A percentile compares a stretch with the other conserved stretches of the same genome.
phyloP scores from a whole-genome alignment of 139 green algal genomes.

The Astrephomene gubernaculifera region DNA sequence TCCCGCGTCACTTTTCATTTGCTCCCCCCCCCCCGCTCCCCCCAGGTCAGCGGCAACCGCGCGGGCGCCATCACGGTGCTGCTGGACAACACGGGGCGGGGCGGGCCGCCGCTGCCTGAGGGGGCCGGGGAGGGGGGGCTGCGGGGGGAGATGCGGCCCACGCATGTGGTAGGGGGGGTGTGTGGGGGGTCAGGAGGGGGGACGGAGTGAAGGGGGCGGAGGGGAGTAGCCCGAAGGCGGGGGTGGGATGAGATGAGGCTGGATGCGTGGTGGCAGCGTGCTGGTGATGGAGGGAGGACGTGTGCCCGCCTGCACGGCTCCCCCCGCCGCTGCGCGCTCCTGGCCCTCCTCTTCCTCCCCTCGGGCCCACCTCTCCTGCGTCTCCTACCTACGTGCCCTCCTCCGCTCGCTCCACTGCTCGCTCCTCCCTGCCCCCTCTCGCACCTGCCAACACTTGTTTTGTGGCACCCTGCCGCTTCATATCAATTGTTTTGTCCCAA shows the following conservation, averaged over 20 bases:
- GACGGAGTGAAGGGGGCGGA: conserved; percentile 2
- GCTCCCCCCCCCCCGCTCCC: not conserved
- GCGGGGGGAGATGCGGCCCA: conserved; percentile 67
- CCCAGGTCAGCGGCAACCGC: conserved; percentile 73
- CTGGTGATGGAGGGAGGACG: not conserved
- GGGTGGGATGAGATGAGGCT: not conserved
- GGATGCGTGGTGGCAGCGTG: not conserved
- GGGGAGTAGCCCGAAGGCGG: conserved; percentile 16
- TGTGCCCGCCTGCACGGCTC: not conserved
- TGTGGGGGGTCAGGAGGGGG: not conserved
- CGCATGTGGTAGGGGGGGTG: conserved; percentile 59
- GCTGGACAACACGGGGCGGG: conserved; percentile 64
- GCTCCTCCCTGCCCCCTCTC: not conserved
- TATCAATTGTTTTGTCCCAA: not conserved
- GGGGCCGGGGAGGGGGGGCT: conserved; percentile 60
- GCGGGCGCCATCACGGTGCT: conserved; percentile 82
- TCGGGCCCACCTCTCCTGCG: not conserved
- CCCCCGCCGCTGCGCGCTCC: not conserved
- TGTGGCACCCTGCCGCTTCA: not conserved
- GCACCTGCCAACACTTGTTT: not conserved
- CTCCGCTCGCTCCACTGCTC: too few species aligned
- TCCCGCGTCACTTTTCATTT: not conserved
- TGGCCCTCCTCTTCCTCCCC: not conserved
- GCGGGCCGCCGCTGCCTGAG: conserved; percentile 22
- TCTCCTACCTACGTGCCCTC: too few species aligned